These are phyloP conservation scores for Pyrenophora graminea DNA, from an alignment of 2,329 filamentous ascomycete species.

Conservation along the genomic window DNA sequence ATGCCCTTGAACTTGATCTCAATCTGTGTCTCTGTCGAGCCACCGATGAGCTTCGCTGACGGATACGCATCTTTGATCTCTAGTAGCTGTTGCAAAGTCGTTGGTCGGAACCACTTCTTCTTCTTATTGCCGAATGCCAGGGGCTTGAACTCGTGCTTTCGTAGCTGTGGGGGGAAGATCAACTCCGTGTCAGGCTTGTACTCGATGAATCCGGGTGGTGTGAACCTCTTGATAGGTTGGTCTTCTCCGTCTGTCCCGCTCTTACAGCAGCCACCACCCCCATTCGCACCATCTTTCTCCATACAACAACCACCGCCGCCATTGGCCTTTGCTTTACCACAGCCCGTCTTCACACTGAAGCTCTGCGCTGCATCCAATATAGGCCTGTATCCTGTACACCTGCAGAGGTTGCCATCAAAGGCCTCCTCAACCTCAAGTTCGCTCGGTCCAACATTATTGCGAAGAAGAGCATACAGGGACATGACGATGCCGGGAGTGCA, in stretches of 20 bases:
- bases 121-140: conserved; percentile 91
- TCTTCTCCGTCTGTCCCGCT: conserved; percentile 39
- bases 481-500: conserved; percentile 98
- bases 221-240: conserved; percentile 66
- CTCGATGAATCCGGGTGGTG: conserved; percentile 87
- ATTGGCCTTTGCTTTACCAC: conserved; percentile 60
- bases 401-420: conserved; percentile 93
- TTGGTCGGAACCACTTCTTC: conserved; percentile 91
- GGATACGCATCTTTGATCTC: conserved; percentile 89
- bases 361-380: conserved; percentile 94
- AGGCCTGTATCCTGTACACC: conserved; percentile 92
- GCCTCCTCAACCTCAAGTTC: conserved; percentile 90
- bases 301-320: conserved; percentile 74
- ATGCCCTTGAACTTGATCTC: conserved; percentile 98
- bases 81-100: conserved; percentile 82
- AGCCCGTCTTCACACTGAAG: conserved; percentile 67
- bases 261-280: conserved; percentile 52
- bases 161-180: conserved; percentile 87
- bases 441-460: conserved; percentile 78
- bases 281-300: conserved; percentile 52
- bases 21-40: conserved; percentile 96
- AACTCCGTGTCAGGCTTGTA: conserved; percentile 93
- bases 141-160: conserved; percentile 79
- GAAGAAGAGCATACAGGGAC: conserved; percentile 88
- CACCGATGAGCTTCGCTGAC: conserved; percentile 89